These are phyloP conservation scores for Coemansia brasiliensis DNA, from an alignment of 192 early-diverging fungal species.

Conservation along the genomic window DNA sequence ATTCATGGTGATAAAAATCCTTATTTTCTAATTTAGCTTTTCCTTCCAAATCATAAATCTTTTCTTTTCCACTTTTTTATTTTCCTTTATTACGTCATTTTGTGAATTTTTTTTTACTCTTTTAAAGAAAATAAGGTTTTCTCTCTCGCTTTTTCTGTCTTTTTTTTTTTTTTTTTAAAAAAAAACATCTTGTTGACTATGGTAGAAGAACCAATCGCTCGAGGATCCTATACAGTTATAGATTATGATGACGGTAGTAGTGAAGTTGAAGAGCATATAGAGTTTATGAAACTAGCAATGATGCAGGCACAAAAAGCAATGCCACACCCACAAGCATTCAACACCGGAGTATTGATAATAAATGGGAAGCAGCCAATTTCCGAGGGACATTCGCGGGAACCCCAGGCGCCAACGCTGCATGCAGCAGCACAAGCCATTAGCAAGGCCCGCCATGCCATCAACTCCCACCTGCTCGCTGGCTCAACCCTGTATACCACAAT, in stretches of 20 bases:
- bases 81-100: no score
- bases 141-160: neutral
- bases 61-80: no score
- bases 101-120: no score
- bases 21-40: no score
- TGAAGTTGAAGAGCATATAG: conserved; percentile 35
- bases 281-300: conserved; percentile 47
- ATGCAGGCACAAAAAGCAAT: conserved; percentile 29
- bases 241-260: conserved; percentile 32
- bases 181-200: no score
- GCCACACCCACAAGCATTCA: conserved; percentile 31
- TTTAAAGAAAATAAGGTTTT: no score
- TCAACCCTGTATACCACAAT: conserved; percentile 92
- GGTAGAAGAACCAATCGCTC: neutral
- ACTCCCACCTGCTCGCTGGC: conserved; percentile 25
- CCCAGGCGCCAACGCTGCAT: conserved; percentile 15
- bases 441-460: conserved; percentile 15
- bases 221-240: conserved; percentile 35
- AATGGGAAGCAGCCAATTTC: conserved; percentile 25
- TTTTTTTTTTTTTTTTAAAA: neutral
- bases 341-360: conserved; percentile 30
- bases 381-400: conserved; percentile 35
- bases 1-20: no score
- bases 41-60: no score
- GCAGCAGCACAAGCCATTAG: conserved; percentile 29